Percentiles rank a stretch among this genome's conserved stretches.
Evolutionary conservation across 306 rosid genomes (phyloP).

Genomic region (Parietaria judaica): DNA sequence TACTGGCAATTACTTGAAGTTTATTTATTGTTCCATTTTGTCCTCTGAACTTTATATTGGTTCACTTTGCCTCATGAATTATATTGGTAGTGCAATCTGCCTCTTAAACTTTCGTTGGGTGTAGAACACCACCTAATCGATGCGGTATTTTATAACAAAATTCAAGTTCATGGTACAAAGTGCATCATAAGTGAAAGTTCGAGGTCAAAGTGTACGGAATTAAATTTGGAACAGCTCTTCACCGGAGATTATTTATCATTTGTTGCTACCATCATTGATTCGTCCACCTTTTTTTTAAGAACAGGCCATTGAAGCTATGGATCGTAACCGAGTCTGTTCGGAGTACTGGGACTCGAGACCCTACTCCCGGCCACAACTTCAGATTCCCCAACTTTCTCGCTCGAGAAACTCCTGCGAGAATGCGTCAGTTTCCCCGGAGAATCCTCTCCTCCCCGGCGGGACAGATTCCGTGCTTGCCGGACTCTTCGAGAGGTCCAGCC

Average conservation of each 20-base stretch:
- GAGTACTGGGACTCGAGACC: constrained; percentile 98
- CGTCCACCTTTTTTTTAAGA: not conserved
- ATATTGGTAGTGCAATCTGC: no score
- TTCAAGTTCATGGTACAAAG: no score
- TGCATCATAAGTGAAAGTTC: no score
- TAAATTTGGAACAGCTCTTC: no score
- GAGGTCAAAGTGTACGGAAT: no score
- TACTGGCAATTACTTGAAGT: not conserved
- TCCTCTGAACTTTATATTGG: no score
- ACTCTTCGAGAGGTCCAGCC: constrained; percentile 59
- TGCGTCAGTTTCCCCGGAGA: constrained; percentile 22
- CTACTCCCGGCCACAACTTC: constrained; percentile 82
- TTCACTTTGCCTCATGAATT: no score
- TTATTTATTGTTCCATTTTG: no score
- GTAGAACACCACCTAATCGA: no score
- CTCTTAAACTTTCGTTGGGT: no score
- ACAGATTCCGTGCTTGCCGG: constrained; percentile 34
- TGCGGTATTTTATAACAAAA: no score
- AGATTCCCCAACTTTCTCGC: constrained; percentile 54
- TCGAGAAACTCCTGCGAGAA: constrained; percentile 3
- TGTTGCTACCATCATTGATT: not conserved
- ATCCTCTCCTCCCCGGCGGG: constrained; percentile 23
- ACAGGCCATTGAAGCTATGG: constrained; percentile 93
- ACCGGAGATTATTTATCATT: not conserved
- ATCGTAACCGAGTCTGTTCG: constrained; percentile 60